Percentiles rank a stretch among this genome's conserved stretches.
Evolutionary conservation across 2,329 filamentous ascomycete genomes (phyloP).

Genomic region (Stemphylium lycopersici): DNA sequence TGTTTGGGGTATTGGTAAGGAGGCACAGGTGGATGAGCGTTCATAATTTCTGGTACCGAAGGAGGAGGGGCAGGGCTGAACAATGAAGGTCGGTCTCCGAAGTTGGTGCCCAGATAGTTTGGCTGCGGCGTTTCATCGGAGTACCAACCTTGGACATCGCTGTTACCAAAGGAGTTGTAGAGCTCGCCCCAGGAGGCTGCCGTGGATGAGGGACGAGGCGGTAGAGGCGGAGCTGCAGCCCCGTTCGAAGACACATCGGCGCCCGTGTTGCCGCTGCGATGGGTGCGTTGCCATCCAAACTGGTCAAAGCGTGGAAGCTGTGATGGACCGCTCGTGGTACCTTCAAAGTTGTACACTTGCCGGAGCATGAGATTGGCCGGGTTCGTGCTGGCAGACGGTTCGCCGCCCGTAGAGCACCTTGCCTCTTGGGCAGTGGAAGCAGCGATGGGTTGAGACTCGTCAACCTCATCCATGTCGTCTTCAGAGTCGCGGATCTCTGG

Average conservation of each 20-base stretch:
- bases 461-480: conserved; percentile 3
- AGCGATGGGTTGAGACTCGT: neutral
- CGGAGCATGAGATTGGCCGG: neutral
- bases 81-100: conserved; percentile 13
- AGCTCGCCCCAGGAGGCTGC: conserved; percentile 11
- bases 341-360: conserved; percentile 1
- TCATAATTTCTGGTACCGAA: conserved; percentile 8
- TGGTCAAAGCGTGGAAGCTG: conserved; percentile 2
- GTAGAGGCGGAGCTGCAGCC: conserved; percentile 19
- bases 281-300: neutral
- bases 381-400: neutral
- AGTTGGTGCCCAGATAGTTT: conserved; percentile 15
- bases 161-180: conserved; percentile 16
- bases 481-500: conserved; percentile 10
- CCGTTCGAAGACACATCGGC: conserved; percentile 1
- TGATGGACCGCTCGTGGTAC: neutral
- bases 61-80: conserved; percentile 17
- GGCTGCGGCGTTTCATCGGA: conserved; percentile 5
- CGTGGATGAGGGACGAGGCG: conserved; percentile 24
- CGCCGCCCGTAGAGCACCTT: neutral
- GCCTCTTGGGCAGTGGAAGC: neutral
- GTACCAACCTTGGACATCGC: conserved; percentile 9
- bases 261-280: neutral
- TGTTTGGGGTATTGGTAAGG: neutral
- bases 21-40: neutral